Percentiles rank a stretch among this genome's conserved stretches.
These are phyloP conservation scores for Bretschneidera sinensis DNA, from an alignment of 345 rosid genomes.

Conservation along the genomic window DNA sequence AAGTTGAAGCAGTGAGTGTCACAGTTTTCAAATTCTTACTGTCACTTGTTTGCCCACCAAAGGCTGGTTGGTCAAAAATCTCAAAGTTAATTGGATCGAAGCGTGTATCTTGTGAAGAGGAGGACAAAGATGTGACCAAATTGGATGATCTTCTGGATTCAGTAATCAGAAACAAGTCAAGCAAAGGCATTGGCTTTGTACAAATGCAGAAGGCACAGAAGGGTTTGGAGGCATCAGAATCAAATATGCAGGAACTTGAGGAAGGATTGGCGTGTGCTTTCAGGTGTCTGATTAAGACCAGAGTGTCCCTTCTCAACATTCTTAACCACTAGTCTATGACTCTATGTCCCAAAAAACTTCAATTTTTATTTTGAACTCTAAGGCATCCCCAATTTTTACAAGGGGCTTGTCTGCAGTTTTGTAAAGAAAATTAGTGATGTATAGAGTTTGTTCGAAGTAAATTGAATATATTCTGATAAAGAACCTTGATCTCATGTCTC, in stretches of 20 bases:
- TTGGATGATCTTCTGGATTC: conserved; percentile 13
- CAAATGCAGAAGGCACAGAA: conserved; percentile 16
- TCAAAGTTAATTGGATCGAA: conserved; percentile 21
- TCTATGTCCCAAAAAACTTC: no score
- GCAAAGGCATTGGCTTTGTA: conserved; percentile 12
- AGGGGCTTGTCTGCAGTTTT: no score
- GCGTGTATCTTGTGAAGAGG: conserved; percentile 20
- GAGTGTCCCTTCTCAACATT: conserved; percentile 42
- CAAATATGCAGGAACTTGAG: conserved; percentile 31
- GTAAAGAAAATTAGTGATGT: no score
- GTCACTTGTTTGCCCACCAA: conserved; percentile 9
- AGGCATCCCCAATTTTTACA: no score
- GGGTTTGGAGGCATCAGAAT: conserved; percentile 30
- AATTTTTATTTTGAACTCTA: no score
- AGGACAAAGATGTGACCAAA: conserved; percentile 17
- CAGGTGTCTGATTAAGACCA: conserved; percentile 33
- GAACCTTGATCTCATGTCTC: no score
- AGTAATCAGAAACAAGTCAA: no score
- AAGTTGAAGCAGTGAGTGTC: conserved; percentile 26
- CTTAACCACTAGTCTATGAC: no score
- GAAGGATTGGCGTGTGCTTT: conserved; percentile 33
- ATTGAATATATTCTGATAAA: no score
- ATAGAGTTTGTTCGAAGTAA: no score
- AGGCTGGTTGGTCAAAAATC: conserved; percentile 11
- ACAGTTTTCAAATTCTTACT: conserved; percentile 26